Evolutionary conservation across 192 early-diverging fungal species (phyloP).

Genomic region (Podochytrium sp.): DNA sequence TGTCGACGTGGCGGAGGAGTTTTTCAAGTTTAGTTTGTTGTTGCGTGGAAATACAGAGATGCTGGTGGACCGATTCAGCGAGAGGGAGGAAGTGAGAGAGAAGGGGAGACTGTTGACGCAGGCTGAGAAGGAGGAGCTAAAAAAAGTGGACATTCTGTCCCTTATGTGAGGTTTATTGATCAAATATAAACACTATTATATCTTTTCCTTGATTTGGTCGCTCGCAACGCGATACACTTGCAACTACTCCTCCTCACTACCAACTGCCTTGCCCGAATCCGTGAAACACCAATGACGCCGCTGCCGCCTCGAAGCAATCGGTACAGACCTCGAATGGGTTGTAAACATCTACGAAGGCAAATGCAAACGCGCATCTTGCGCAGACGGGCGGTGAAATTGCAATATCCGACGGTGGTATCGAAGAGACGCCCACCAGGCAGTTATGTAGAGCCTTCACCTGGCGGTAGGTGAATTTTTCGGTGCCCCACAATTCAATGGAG

Average conservation of each 20-base stretch:
- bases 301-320: no score
- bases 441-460: no score
- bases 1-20: slow-evolving; percentile 57
- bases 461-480: no score
- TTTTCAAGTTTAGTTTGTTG: slow-evolving; percentile 51
- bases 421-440: no score
- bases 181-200: slow-evolving; percentile 18
- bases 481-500: no score
- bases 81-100: slow-evolving; percentile 47
- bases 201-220: slow-evolving; percentile 34
- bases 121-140: slow-evolving; percentile 41
- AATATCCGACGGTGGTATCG: no score
- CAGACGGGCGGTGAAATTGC: no score
- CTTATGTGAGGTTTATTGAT: neutral
- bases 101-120: slow-evolving; percentile 52
- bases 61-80: slow-evolving; percentile 50
- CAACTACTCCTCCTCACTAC: slow-evolving; percentile 39
- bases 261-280: slow-evolving; percentile 35
- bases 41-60: slow-evolving; percentile 45
- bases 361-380: no score
- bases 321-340: no score
- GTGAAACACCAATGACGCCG: slow-evolving; percentile 41
- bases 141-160: neutral
- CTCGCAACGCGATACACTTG: slow-evolving; percentile 21
- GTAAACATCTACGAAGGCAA: no score